These are phyloP conservation scores for Nepenthes gracilis DNA, from an alignment of 148 eudicot species.

Conservation along the genomic window DNA sequence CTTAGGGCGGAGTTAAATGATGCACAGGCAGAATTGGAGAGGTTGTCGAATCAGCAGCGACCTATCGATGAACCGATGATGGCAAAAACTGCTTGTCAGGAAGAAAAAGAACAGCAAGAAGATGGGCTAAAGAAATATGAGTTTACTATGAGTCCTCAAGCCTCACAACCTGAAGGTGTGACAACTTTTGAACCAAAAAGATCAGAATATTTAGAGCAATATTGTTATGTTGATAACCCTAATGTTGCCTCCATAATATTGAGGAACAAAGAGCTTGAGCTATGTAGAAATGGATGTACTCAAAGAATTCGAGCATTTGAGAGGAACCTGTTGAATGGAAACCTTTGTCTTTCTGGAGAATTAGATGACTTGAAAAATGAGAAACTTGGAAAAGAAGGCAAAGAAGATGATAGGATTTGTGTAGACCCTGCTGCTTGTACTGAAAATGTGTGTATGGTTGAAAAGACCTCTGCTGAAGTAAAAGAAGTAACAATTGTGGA, in stretches of 20 bases:
- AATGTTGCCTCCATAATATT: constrained; percentile 52
- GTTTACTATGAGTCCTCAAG: background rate
- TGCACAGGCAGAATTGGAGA: constrained; percentile 37
- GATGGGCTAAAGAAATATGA: background rate
- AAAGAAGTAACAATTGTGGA: background rate
- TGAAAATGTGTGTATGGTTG: background rate
- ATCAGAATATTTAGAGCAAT: constrained; percentile 2
- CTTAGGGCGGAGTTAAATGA: constrained; percentile 62
- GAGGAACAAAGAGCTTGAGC: constrained; percentile 51
- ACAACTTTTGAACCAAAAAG: background rate
- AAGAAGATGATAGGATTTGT: constrained; percentile 3
- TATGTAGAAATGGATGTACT: constrained; percentile 59
- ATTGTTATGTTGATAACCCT: constrained; percentile 14
- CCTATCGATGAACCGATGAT: constrained; percentile 1
- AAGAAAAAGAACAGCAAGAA: background rate
- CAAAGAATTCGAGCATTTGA: constrained; percentile 77
- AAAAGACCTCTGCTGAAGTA: background rate
- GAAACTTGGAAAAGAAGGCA: constrained; percentile 6
- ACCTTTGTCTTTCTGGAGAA: constrained; percentile 22
- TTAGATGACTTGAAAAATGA: constrained; percentile 18
- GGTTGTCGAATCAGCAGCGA: constrained; percentile 18
- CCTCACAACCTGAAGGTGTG: background rate
- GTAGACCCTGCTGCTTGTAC: background rate
- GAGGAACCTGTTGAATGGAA: constrained; percentile 35
- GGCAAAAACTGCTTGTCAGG: background rate